Percentiles rank a stretch among this genome's conserved stretches.
Conservation (phyloP, 2,329 filamentous ascomycete species). For the Coniochaeta sp. region DNA sequence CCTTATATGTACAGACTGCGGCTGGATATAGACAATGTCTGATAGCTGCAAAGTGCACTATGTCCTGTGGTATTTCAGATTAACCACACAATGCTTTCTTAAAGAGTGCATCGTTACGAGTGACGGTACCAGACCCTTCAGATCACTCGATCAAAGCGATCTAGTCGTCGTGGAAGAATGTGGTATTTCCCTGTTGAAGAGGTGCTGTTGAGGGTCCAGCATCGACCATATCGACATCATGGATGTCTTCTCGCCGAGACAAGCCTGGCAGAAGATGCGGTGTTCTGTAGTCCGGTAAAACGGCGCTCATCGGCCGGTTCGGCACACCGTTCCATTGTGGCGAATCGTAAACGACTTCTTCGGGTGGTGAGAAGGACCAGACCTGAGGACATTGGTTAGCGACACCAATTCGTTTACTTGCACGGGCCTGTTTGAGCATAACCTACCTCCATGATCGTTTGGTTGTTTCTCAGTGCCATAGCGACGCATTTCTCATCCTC, state of each 20-base stretch:
- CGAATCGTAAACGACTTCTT: constrained; percentile 52
- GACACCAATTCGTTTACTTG: not conserved
- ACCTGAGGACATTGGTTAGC: constrained; percentile 48
- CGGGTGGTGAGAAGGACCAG: constrained; percentile 88
- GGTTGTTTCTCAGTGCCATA: constrained; percentile 74
- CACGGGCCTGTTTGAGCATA: not conserved
- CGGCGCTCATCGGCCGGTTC: constrained; percentile 42
- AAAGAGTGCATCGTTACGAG: not conserved
- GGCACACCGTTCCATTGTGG: constrained; percentile 32
- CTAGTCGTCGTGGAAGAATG: constrained; percentile 39
- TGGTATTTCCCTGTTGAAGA: constrained; percentile 35
- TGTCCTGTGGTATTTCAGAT: not conserved
- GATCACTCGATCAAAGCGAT: not conserved
- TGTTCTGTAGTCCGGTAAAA: constrained; percentile 35
- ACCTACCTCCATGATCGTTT: constrained; percentile 92
- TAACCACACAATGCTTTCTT: not conserved
- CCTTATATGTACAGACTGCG: not conserved
- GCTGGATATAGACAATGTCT: not conserved
- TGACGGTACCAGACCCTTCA: not conserved
- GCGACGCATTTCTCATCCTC: constrained; percentile 98
- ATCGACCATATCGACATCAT: constrained; percentile 50
- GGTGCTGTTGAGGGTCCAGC: constrained; percentile 48
- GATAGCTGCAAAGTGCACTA: not conserved
- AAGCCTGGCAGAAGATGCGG: constrained; percentile 21
- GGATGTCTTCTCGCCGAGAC: constrained; percentile 24